Percentiles rank a stretch among this genome's conserved stretches.
Evolutionary conservation across 169 alveolate species (phyloP).

Genomic region (Hammondia hammondi): DNA sequence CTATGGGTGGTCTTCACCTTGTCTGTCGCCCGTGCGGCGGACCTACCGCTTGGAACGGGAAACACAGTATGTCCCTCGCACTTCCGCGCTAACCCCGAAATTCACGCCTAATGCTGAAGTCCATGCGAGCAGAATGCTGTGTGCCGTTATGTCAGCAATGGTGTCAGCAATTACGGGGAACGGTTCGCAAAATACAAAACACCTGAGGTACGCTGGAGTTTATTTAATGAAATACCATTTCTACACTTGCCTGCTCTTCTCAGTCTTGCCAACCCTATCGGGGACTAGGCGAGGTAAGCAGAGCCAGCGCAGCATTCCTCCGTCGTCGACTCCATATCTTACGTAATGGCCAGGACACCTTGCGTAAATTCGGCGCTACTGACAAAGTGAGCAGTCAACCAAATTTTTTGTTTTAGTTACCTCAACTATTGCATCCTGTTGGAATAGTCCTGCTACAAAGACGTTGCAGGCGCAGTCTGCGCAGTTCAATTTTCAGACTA

Average conservation of each 20-base stretch:
- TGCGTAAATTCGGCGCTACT: neutral
- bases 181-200: conserved; percentile 38
- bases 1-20: neutral
- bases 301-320: neutral
- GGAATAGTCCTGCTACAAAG: conserved; percentile 44
- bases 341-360: neutral
- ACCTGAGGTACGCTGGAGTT: conserved; percentile 15
- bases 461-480: conserved; percentile 51
- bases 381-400: neutral
- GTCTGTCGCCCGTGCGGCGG: neutral
- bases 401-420: neutral
- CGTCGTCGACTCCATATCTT: neutral
- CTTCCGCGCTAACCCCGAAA: neutral
- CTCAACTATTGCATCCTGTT: neutral
- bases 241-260: neutral
- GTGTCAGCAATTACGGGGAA: conserved; percentile 61
- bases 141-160: conserved; percentile 55
- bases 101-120: neutral
- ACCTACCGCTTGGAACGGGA: neutral
- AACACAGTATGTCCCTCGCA: neutral
- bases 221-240: neutral
- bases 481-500: conserved; percentile 50
- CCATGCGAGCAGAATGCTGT: conserved; percentile 53
- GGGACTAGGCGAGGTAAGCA: conserved; percentile 3
- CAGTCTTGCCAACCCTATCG: conserved; percentile 8